Evolutionary conservation across 164 flowering plant species (phyloP).

Genomic region (Piper longum): DNA sequence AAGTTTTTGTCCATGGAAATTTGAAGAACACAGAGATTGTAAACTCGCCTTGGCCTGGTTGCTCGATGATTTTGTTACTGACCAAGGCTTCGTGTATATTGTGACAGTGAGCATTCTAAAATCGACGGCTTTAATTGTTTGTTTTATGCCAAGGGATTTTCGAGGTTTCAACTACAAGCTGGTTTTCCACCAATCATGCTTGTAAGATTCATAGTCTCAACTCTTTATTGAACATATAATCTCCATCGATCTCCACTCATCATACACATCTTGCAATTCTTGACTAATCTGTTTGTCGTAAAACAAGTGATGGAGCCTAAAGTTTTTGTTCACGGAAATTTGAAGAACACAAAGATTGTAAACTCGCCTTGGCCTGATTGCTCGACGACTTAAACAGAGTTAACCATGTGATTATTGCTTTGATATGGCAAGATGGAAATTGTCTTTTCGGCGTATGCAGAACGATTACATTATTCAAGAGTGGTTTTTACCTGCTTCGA

Average conservation of each 20-base stretch:
- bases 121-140: conserved; percentile 64
- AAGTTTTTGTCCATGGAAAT: conserved; percentile 65
- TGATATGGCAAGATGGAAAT: no score
- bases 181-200: conserved; percentile 47
- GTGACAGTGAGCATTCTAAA: conserved; percentile 49
- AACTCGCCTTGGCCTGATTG: conserved; percentile 64
- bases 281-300: conserved; percentile 1
- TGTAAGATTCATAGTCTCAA: conserved; percentile 21
- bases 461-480: no score
- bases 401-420: no score
- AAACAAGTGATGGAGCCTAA: conserved; percentile 56
- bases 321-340: conserved; percentile 61
- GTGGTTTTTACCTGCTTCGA: no score
- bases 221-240: no score
- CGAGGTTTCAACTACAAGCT: conserved; percentile 30
- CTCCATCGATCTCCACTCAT: neutral
- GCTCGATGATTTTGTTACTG: neutral
- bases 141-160: conserved; percentile 70
- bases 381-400: conserved; percentile 10
- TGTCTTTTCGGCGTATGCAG: no score
- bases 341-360: conserved; percentile 15
- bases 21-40: conserved; percentile 15
- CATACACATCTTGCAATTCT: neutral
- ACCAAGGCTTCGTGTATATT: neutral
- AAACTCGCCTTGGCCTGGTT: conserved; percentile 55